Evolutionary conservation across 2,329 filamentous ascomycete genomes (phyloP), one percentile per base, ranked within the genome.

Genomic region (Fusarium mangiferae): DNA sequence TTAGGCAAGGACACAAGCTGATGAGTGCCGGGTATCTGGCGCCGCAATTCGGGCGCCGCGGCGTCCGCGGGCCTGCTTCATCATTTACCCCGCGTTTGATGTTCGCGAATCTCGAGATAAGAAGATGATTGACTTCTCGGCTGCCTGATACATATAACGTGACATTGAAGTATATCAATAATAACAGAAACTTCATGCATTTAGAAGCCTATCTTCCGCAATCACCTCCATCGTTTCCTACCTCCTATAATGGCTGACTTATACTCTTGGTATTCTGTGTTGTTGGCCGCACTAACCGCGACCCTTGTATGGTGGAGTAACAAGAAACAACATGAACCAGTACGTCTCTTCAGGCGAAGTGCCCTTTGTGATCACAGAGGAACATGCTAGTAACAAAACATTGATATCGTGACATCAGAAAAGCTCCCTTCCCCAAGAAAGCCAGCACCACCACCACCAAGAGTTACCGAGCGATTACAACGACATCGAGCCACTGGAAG

Each of bases 61-160:
- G 49, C 33, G 17, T 26, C 49, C 28, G 22, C 3, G 12, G 12
- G 28, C 1, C 6, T 33, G 9, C 3, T 6, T 49, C 1, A n/a
- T 20, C 8, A 0, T 3, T 7, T 52, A 52, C 49, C 49, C 49
- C 33, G 49, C 49, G n/a, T 26, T 36, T 1, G 3, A 38, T 28
- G 9, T 52, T 26, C 3, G 15, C 0, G n/a, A 3, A 54, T 26
- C 1, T 26, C 8, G 0, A 22, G 18, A 26, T 11, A 6, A 3
- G 6, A 22, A 6, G 6, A 14, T 13, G 8, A 52, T 22, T 15
- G 11, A 36, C 3, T 24, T 5, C 22, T 26, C 13, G 17, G 17
- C 17, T 38, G 4, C 49, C 26, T 26, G 33, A 9, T 22, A 4
- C 11, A 18, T 36, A 22, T 1, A 36, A 36, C 8, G 4, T 17